Percentiles rank a stretch among this genome's conserved stretches.
Evolutionary conservation across 805 yeast species (phyloP).

Genomic region (Monosporozyma aquatica): DNA sequence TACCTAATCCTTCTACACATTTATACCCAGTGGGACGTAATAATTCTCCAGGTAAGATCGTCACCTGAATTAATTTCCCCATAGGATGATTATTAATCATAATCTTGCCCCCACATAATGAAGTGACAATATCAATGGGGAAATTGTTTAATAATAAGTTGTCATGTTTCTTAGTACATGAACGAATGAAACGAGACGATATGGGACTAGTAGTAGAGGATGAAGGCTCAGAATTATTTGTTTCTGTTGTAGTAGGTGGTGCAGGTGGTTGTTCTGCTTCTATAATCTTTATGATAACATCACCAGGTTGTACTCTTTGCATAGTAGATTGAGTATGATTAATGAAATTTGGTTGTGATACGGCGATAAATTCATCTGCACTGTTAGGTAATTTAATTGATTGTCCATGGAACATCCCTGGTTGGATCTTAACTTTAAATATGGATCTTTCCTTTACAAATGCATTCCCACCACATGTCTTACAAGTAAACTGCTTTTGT

Average conservation of each 20-base stretch:
- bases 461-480: constrained; percentile 38
- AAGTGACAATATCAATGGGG: constrained; percentile 43
- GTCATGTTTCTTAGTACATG: constrained; percentile 31
- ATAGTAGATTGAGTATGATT: neutral
- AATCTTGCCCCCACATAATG: constrained; percentile 47
- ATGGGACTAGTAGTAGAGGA: neutral
- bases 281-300: constrained; percentile 46
- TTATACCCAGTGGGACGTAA: constrained; percentile 42
- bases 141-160: constrained; percentile 37
- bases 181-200: constrained; percentile 9
- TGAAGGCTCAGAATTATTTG: neutral
- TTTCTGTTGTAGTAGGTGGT: neutral
- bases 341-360: neutral
- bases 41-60: constrained; percentile 43
- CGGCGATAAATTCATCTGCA: constrained; percentile 48
- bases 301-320: constrained; percentile 47
- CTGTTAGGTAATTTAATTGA: constrained; percentile 45
- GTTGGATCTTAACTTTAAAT: constrained; percentile 42
- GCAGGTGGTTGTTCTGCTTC: constrained; percentile 19
- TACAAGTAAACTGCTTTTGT: constrained; percentile 31
- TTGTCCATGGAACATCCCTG: constrained; percentile 49
- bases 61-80: constrained; percentile 35
- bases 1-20: constrained; percentile 37
- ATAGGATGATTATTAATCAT: constrained; percentile 28
- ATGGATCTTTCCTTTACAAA: constrained; percentile 41